These are phyloP conservation scores for Citrullus amarus DNA, from an alignment of 306 rosid genomes.

Conservation along the genomic window DNA sequence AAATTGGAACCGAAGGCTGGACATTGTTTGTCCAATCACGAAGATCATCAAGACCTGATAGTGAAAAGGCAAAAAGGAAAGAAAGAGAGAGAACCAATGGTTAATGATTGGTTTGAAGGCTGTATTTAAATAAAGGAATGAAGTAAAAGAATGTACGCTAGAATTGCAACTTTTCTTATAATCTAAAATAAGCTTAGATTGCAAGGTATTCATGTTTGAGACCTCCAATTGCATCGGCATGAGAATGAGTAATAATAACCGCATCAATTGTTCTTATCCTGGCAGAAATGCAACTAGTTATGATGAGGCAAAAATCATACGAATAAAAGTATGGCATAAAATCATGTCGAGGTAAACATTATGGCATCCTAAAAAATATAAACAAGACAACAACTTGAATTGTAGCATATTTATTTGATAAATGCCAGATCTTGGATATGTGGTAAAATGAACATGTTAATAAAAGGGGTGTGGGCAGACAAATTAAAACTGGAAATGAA, in stretches of 20 bases:
- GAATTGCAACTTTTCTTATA: conserved; percentile 8
- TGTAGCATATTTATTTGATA: not conserved
- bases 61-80: conserved; percentile 1
- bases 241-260: conserved; percentile 90
- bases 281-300: conserved; percentile 55
- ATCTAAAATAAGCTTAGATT: conserved; percentile 12
- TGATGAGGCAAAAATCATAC: conserved; percentile 13
- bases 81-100: not conserved
- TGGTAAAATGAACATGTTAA: not conserved
- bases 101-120: not conserved
- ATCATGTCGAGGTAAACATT: conserved; percentile 13
- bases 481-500: not conserved
- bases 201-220: conserved; percentile 37
- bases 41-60: conserved; percentile 83
- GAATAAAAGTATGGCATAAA: conserved; percentile 15
- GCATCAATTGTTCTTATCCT: conserved; percentile 97
- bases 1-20: conserved; percentile 73
- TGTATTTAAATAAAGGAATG: not conserved
- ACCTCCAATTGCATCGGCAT: conserved; percentile 99
- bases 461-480: not conserved
- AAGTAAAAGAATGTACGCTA: not conserved
- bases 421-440: not conserved
- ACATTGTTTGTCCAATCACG: conserved; percentile 99
- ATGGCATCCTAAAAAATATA: not conserved
- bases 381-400: not conserved